phyloP scores from a whole-genome alignment of 768 basidiomycete genomes.

The Pleurotus salmoneostramineus region DNA sequence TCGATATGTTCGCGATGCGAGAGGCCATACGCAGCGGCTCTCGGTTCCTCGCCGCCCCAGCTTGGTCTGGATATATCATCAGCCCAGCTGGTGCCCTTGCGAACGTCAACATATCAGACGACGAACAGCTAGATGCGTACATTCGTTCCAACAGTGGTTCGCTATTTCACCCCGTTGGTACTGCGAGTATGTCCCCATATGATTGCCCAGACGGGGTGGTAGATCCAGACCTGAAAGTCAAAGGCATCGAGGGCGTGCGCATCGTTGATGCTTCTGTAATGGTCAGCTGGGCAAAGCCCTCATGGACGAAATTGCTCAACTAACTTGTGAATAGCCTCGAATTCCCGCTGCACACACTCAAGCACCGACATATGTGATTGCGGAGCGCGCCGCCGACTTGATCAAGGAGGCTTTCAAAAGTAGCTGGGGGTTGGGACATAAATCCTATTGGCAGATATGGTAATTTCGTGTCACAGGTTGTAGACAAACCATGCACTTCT shows the following conservation, averaged over 20 bases:
- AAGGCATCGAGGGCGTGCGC: conserved; percentile 27
- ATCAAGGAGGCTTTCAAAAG: conserved; percentile 16
- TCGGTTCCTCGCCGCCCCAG: conserved; percentile 20
- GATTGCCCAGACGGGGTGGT: conserved; percentile 26
- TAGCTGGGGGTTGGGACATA: too few relatives aligned
- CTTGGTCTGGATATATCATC: conserved; percentile 25
- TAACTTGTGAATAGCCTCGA: conserved; percentile 15
- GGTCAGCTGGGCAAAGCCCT: conserved; percentile 15
- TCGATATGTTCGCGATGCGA: conserved; percentile 23
- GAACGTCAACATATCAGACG: conserved; percentile 19
- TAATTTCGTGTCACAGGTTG: background rate
- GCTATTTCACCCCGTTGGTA: conserved; percentile 23
- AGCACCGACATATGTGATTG: conserved; percentile 23
- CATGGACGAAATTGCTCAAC: background rate
- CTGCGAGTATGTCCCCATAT: conserved; percentile 24
- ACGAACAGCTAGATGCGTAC: conserved; percentile 20
- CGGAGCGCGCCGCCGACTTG: conserved; percentile 25
- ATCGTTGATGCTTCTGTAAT: conserved; percentile 35
- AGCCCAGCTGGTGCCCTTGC: conserved; percentile 14
- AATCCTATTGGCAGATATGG: too few relatives aligned
- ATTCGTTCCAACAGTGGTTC: conserved; percentile 16
- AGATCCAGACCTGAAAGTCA: conserved; percentile 28
- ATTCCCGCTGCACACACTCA: conserved; percentile 24
- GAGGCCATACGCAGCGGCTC: conserved; percentile 20
- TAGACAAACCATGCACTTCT: background rate